Base-by-base conservation (phyloP, 805 yeast genomes). In the Hagleromyces aurorensis region DNA sequence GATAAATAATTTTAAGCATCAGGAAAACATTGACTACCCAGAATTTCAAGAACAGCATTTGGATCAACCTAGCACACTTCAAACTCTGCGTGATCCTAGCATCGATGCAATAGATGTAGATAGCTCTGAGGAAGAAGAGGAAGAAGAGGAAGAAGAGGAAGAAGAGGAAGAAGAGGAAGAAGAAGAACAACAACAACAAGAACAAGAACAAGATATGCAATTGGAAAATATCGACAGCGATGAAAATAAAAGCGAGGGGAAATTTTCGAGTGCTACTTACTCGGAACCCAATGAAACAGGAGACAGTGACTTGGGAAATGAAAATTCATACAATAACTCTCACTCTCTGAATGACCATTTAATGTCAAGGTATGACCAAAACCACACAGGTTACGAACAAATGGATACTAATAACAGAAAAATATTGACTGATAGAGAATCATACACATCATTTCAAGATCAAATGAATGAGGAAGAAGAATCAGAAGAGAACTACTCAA, bases 261-360 rank as follows among this genome's bases (percentile, higher is more conserved):
- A 13, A n/a, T n/a, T n/a, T 21, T 10, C 22, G 15, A n/a, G 16
- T 19, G 7, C 13, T 13, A 22, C 7, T 16, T 7, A 12, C 10
- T 26, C 16, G 16, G 16, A 26, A 7, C n/a, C 14, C 17, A 21
- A 15, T 7, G 28, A 23, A 13, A 23, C 14, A 25, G 21, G 8
- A 16, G 27, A 25, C 11, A 16, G 9, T 21, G 21, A 24, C 13
- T 5, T n/a, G 9, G 13, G 22, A 20, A 10, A 28, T 27, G 25
- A 35, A 20, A 22, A 12, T 24, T 5, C 36, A 27, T 7, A 46
- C 46, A 22, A 38, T 32, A 19, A 29, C 27, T 4, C 20, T 32
- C 8, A 55, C 48, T 28, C 7, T 43, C 21, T 36, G 34, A 6
- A 38, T 38, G 25, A 10, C 2, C 13, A 9, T 10, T 16, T n/a